Evolutionary conservation across 139 green algal species (phyloP).

Genomic region (Chlorella sp.): DNA sequence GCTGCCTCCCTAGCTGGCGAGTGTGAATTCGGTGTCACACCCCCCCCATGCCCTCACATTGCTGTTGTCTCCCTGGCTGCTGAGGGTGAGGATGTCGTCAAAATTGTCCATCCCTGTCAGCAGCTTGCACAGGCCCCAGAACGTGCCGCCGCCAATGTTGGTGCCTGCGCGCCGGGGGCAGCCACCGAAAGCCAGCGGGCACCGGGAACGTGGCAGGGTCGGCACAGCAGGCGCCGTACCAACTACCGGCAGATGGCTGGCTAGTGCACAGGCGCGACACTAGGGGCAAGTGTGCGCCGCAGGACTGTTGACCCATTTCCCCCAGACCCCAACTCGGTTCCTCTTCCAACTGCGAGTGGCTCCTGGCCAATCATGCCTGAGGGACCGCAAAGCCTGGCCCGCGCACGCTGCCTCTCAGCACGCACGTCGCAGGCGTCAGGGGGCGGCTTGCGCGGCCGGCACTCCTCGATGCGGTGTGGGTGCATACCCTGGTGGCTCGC

Average conservation of each 20-base stretch:
- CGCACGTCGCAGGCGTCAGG: no score
- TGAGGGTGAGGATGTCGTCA: conserved; percentile 97
- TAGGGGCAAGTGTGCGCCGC: not conserved
- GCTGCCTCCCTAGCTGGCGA: not conserved
- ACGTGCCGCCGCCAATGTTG: conserved; percentile 97
- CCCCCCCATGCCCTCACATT: conserved; percentile 52
- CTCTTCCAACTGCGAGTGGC: no score
- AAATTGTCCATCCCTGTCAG: conserved; percentile 76
- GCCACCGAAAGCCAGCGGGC: no score
- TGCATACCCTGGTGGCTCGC: no score
- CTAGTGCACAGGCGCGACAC: not conserved
- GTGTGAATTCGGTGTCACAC: not conserved
- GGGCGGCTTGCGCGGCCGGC: no score
- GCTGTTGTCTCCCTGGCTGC: conserved; percentile 86
- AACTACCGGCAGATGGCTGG: conserved; percentile 44
- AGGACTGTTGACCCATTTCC: no score
- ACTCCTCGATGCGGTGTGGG: no score
- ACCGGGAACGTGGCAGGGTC: not conserved
- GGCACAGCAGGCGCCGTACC: not conserved
- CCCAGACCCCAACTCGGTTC: no score
- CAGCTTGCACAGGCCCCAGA: conserved; percentile 95
- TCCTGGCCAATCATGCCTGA: no score
- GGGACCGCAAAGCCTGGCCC: no score
- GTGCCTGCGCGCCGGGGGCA: conserved; percentile 63
- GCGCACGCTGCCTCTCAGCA: no score